phyloP scores from a whole-genome alignment of 805 yeast genomes.

The Ogataea nitratoaversa region DNA sequence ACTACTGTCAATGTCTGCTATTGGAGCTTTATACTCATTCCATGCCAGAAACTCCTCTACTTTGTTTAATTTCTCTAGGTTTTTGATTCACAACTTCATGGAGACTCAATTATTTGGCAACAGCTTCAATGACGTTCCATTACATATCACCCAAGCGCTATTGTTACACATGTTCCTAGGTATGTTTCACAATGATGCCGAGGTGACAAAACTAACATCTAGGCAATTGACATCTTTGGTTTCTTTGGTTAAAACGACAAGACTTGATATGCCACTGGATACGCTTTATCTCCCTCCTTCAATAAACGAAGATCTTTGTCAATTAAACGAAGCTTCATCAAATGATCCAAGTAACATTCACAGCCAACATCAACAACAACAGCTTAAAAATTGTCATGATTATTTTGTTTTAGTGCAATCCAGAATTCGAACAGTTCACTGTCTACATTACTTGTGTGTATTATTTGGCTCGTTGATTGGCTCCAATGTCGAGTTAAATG shows the following conservation, averaged over 20 bases:
- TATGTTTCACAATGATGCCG: conserved; percentile 52
- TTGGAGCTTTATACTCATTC: conserved; percentile 84
- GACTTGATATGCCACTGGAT: conserved; percentile 48
- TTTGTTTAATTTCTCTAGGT: conserved; percentile 63
- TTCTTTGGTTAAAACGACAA: conserved; percentile 49
- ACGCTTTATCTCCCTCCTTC: conserved; percentile 40
- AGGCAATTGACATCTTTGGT: conserved; percentile 51
- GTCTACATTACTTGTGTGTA: conserved; percentile 46
- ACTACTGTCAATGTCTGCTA: conserved; percentile 74
- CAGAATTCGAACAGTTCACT: conserved; percentile 49
- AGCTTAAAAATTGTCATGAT: conserved; percentile 40
- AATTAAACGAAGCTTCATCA: conserved; percentile 1
- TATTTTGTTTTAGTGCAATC: conserved; percentile 54
- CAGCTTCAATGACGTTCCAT: conserved; percentile 50
- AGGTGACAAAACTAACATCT: conserved; percentile 45
- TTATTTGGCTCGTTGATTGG: conserved; percentile 44
- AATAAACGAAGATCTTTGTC: conserved; percentile 19
- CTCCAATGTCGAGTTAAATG: conserved; percentile 34
- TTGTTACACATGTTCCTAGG: conserved; percentile 53
- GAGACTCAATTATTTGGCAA: conserved; percentile 45
- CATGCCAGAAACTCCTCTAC: conserved; percentile 73
- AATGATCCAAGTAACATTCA: conserved; percentile 3
- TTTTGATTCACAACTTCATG: conserved; percentile 61
- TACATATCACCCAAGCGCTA: conserved; percentile 53
- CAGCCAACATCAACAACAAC: conserved; percentile 18